These are phyloP conservation scores for Citrullus amarus DNA, from an alignment of 306 rosid genomes.

Conservation along the genomic window DNA sequence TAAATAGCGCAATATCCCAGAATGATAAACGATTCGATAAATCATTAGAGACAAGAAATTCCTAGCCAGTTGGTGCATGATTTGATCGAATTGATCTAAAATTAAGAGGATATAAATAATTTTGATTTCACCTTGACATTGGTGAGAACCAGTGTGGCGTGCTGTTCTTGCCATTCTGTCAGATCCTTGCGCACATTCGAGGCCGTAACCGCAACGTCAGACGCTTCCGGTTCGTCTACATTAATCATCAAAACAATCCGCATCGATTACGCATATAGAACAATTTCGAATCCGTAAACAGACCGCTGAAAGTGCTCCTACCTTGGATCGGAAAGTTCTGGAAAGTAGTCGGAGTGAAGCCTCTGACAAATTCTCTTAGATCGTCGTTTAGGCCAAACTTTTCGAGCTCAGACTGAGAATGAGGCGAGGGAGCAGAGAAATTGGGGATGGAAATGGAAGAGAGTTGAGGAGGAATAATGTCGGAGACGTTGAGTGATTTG, in stretches of 20 bases:
- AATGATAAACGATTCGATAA: neutral
- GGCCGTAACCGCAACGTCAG: constrained; percentile 39
- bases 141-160: constrained; percentile 80
- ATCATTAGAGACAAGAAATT: neutral
- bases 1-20: neutral
- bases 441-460: constrained; percentile 30
- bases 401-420: constrained; percentile 34
- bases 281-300: neutral
- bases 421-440: constrained; percentile 17
- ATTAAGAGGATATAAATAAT: neutral
- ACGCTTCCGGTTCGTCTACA: constrained; percentile 61
- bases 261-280: neutral
- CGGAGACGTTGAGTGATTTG: constrained; percentile 65
- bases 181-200: constrained; percentile 92
- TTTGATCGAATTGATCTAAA: neutral
- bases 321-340: constrained; percentile 72
- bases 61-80: neutral
- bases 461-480: constrained; percentile 59
- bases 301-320: neutral
- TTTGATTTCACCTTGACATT: constrained; percentile 59
- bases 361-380: constrained; percentile 75
- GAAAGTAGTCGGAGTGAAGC: constrained; percentile 83
- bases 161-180: constrained; percentile 91
- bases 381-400: constrained; percentile 68
- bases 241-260: constrained; percentile 11